Evolutionary conservation across 495 filamentous ascomycete genomes (phyloP).

Genomic region (Penicillium simplicissimum): DNA sequence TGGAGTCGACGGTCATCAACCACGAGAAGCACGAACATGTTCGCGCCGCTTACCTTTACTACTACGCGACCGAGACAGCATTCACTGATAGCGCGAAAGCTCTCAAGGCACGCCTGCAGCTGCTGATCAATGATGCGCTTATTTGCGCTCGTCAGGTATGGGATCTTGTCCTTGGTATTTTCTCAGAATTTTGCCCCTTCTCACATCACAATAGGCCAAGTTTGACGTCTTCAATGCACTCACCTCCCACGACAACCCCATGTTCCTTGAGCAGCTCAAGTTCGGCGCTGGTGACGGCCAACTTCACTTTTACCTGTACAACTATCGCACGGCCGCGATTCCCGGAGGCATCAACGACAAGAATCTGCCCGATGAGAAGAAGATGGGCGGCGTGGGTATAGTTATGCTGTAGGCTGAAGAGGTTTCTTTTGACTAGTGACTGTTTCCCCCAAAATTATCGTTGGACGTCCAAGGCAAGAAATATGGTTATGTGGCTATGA

Average conservation of each 20-base stretch:
- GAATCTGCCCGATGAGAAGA: conserved; percentile 70
- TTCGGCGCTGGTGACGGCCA: conserved; percentile 93
- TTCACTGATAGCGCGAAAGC: conserved; percentile 59
- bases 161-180: background rate
- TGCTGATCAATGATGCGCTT: conserved; percentile 79
- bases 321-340: conserved; percentile 83
- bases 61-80: conserved; percentile 86
- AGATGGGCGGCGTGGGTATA: conserved; percentile 83
- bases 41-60: conserved; percentile 90
- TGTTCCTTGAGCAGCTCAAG: conserved; percentile 90
- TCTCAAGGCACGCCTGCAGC: conserved; percentile 71
- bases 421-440: conserved; percentile 11
- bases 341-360: conserved; percentile 78
- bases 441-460: conserved; percentile 6
- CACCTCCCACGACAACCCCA: conserved; percentile 85
- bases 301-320: conserved; percentile 95
- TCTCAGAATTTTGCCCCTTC: background rate
- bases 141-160: conserved; percentile 78
- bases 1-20: conserved; percentile 88
- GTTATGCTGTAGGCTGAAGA: conserved; percentile 65
- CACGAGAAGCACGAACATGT: conserved; percentile 73
- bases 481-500: conserved; percentile 16
- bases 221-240: conserved; percentile 98
- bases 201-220: conserved; percentile 49
- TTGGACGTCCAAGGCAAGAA: conserved; percentile 17